A percentile compares a stretch with the other conserved stretches of the same genome.
phyloP scores from a whole-genome alignment of 176 grass and related monocot genomes.

The Miscanthus lutarioriparius region DNA sequence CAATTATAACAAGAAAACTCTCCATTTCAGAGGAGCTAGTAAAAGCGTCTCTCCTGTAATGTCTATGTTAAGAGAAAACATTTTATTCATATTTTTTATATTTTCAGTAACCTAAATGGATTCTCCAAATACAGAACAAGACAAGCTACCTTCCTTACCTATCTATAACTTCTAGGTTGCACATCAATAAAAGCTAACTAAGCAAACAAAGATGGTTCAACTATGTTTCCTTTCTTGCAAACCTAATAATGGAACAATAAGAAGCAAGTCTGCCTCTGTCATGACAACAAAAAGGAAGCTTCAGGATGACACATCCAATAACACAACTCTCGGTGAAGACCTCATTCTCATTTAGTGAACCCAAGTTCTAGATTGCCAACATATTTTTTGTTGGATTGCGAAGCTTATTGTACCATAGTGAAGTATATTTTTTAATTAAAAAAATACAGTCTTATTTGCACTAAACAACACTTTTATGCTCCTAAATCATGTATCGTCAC shows the following conservation, averaged over 20 bases:
- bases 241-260: neutral
- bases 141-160: neutral
- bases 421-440: neutral
- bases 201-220: neutral
- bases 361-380: neutral
- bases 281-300: neutral
- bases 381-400: neutral
- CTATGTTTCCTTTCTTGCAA: neutral
- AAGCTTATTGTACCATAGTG: neutral
- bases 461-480: neutral
- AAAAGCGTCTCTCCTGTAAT: neutral
- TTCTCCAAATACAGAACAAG: neutral
- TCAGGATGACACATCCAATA: neutral
- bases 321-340: neutral
- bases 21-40: neutral
- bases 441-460: neutral
- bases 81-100: neutral
- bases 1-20: neutral
- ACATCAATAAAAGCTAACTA: neutral
- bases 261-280: neutral
- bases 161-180: neutral
- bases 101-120: slow-evolving; percentile 1
- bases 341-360: neutral
- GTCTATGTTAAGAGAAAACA: neutral
- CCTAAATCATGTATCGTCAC: neutral